phyloP scores from a whole-genome alignment of 805 yeast genomes.

The Saccharomycopsis malanga region DNA sequence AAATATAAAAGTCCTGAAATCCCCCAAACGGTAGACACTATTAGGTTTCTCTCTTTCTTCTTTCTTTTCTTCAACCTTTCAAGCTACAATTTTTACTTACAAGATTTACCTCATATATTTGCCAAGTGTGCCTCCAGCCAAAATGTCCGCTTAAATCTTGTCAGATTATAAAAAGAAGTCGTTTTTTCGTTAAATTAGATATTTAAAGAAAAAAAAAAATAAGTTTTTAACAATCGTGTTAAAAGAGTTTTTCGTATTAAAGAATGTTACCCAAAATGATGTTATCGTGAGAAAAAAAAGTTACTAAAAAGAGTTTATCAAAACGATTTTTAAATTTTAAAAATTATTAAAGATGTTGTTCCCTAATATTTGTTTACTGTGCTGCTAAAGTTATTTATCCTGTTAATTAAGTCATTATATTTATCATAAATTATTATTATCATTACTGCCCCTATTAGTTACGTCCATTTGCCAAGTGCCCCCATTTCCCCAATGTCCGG shows the following conservation, averaged over 20 bases:
- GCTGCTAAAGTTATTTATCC: neutral
- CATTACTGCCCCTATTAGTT: neutral
- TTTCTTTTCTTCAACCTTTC: neutral
- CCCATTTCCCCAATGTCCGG: constrained; percentile 11
- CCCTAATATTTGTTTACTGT: neutral
- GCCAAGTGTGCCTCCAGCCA: neutral
- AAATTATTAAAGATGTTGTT: neutral
- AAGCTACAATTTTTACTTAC: neutral
- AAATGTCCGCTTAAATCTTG: constrained; percentile 22
- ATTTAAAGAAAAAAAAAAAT: neutral
- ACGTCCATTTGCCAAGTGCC: neutral
- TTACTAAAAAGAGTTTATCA: neutral
- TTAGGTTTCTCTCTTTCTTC: constrained; percentile 1
- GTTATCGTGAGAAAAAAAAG: neutral
- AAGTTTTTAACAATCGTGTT: neutral
- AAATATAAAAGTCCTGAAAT: no score
- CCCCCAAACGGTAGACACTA: no score
- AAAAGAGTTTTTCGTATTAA: neutral
- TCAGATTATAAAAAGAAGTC: constrained; percentile 22
- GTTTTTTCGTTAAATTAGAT: constrained; percentile 12
- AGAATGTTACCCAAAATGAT: constrained; percentile 3
- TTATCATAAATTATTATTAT: constrained; percentile 1
- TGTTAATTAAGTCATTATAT: neutral
- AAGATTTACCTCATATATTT: constrained; percentile 6
- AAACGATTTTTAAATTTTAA: neutral